Percentiles rank a stretch among this genome's conserved stretches.
phyloP scores from a whole-genome alignment of 805 yeast genomes.

The Yarrowia porcina region DNA sequence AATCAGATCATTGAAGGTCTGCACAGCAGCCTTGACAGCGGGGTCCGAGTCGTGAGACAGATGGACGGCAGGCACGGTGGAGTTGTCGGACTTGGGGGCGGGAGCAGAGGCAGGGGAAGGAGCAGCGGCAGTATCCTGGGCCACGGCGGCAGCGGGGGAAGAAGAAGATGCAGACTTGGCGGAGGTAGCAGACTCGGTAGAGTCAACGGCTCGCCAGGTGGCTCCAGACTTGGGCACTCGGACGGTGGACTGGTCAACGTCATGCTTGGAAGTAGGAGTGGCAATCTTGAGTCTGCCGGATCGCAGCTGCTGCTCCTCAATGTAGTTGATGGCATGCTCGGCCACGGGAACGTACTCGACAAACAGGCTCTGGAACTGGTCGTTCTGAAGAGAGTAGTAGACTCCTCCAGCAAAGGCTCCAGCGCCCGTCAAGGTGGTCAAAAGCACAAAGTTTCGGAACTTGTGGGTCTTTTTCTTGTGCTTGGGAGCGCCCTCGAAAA shows the following conservation, averaged over 20 bases:
- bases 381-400: slow-evolving; percentile 53
- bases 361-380: slow-evolving; percentile 58
- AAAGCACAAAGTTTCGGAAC: slow-evolving; percentile 37
- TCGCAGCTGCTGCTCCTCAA: slow-evolving; percentile 44
- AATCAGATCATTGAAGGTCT: slow-evolving; percentile 17
- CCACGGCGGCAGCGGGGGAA: slow-evolving; percentile 19
- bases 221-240: slow-evolving; percentile 32
- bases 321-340: slow-evolving; percentile 49
- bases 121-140: slow-evolving; percentile 28
- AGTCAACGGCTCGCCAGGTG: slow-evolving; percentile 27
- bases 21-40: slow-evolving; percentile 4
- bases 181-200: slow-evolving; percentile 14
- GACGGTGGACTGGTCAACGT: slow-evolving; percentile 27
- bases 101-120: slow-evolving; percentile 30
- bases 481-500: neutral
- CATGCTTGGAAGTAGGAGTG: slow-evolving; percentile 6
- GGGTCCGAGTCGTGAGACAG: slow-evolving; percentile 22
- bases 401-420: slow-evolving; percentile 57
- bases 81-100: slow-evolving; percentile 28
- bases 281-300: slow-evolving; percentile 22
- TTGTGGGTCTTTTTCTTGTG: slow-evolving; percentile 32
- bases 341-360: slow-evolving; percentile 64
- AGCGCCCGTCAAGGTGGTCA: slow-evolving; percentile 34
- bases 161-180: slow-evolving; percentile 10
- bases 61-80: neutral